Conservation (phyloP, 768 basidiomycete species). For the Termitomyces sp. region DNA sequence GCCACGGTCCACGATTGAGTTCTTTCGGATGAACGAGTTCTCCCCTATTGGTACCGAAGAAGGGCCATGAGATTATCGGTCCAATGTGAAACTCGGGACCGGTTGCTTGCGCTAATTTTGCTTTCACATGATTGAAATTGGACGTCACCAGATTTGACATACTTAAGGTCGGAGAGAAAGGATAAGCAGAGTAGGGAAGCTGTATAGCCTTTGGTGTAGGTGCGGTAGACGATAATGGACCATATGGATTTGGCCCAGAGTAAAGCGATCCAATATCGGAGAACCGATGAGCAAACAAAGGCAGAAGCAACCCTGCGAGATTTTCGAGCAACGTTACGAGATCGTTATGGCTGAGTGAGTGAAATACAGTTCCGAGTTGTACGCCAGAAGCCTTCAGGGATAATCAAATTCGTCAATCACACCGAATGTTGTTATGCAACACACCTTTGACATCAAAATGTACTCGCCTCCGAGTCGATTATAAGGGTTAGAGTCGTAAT, state of each 20-base stretch:
- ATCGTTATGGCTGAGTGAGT: slow-evolving; percentile 59
- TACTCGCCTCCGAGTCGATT: slow-evolving; percentile 83
- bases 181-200: slow-evolving; percentile 34
- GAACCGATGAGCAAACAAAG: slow-evolving; percentile 75
- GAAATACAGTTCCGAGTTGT: slow-evolving; percentile 65
- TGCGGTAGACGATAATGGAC: slow-evolving; percentile 25
- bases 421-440: slow-evolving; percentile 14
- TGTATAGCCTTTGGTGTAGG: slow-evolving; percentile 39
- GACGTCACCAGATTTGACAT: slow-evolving; percentile 21
- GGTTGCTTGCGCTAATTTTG: slow-evolving; percentile 10
- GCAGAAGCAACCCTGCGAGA: slow-evolving; percentile 61
- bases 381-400: slow-evolving; percentile 60
- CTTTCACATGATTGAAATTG: slow-evolving; percentile 10
- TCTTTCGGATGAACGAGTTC: slow-evolving; percentile 63
- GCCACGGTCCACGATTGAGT: slow-evolving; percentile 79
- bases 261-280: slow-evolving; percentile 71
- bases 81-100: slow-evolving; percentile 53
- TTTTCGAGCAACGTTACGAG: slow-evolving; percentile 63
- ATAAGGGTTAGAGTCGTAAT: slow-evolving; percentile 78
- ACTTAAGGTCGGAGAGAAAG: slow-evolving; percentile 36
- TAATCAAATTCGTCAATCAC: slow-evolving; percentile 5
- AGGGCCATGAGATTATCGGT: slow-evolving; percentile 86
- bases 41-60: slow-evolving; percentile 81
- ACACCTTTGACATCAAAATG: slow-evolving; percentile 81
- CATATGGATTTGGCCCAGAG: slow-evolving; percentile 37